Base-by-base conservation (phyloP, 2,329 filamentous ascomycete species). In the Neofusicoccum kwambonambiense region DNA sequence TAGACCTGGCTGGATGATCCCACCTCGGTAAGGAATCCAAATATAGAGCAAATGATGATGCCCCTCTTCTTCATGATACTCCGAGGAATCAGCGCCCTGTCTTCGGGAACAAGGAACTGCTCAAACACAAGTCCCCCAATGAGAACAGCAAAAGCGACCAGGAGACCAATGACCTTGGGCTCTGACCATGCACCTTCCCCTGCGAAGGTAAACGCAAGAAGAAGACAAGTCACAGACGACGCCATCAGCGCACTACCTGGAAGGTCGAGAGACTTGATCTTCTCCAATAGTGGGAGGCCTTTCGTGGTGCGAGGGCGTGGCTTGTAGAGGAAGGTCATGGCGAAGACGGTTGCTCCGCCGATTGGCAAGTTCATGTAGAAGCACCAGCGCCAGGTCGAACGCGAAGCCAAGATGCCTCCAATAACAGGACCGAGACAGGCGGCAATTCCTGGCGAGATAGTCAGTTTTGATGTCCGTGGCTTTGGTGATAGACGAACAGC, bases 311-410 rank as follows among this genome's bases (percentile, higher is more conserved):
- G n/a, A 3, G 51, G 37, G 2, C 37, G 51, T 8, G 51, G 35
- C 31, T 27, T 56, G 9, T 56, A 56, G 35, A 56, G 51, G 12
- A 56, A 27, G 12, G 51, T 56, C 51, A 56, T 56, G 12, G 51
- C 51, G 4, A 41, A 6, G 4, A 56, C 51, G 22, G 51, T 56
- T 5, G 19, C 35, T 6, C 51, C 51, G 37, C 51, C 51, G 19
- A 56, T 56, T 4, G 51, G 51, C 17, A 56, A 17, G 51, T 56
- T 56, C 51, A 56, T 56, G 17, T 56, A 56, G 51, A 56, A 56
- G 15, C 51, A 56, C 51, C 51, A 56, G 17, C 51, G 51, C 51
- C 51, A 56, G 2, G 51, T 27, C 3, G 51, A 56, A 4, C 37
- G 51, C 4, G 51, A 56, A 8, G 51, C 37, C 11, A 56, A 27